These are phyloP conservation scores for Diaporthe amygdali DNA, from an alignment of 2,329 filamentous ascomycete genomes.

Conservation along the genomic window DNA sequence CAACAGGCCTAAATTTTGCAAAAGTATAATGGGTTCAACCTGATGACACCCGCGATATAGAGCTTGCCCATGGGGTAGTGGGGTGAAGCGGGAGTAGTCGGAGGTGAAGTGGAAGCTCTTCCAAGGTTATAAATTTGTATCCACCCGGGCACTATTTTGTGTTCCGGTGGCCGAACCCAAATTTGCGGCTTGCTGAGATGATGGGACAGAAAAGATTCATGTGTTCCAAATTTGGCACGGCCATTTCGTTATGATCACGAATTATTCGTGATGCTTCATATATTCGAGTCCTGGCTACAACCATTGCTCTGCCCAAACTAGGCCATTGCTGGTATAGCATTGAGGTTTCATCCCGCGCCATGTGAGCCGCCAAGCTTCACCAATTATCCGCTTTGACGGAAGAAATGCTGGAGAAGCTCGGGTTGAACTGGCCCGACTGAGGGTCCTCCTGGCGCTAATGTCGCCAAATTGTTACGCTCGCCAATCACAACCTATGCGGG, in stretches of 20 bases:
- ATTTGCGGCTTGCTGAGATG: not conserved
- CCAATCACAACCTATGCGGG: not conserved
- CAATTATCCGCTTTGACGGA: not conserved
- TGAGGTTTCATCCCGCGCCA: not conserved
- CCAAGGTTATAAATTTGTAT: not conserved
- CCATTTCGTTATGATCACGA: not conserved
- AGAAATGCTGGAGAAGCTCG: not conserved
- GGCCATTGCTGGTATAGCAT: not conserved
- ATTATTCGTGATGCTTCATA: not conserved
- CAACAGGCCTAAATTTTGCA: no score
- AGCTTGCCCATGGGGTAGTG: not conserved
- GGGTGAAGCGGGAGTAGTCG: not conserved
- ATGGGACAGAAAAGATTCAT: not conserved
- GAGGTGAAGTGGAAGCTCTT: not conserved
- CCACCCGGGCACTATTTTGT: not conserved
- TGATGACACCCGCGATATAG: not conserved
- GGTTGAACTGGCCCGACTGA: conserved; percentile 12
- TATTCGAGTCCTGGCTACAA: not conserved
- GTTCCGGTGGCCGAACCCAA: not conserved
- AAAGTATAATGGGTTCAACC: no score
- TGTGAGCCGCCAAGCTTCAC: not conserved
- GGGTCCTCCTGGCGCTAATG: not conserved
- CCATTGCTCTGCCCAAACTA: not conserved
- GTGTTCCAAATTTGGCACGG: not conserved
- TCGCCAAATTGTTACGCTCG: not conserved